Base-by-base conservation (phyloP, 495 filamentous ascomycete species). In the Tuber umbilicatum region DNA sequence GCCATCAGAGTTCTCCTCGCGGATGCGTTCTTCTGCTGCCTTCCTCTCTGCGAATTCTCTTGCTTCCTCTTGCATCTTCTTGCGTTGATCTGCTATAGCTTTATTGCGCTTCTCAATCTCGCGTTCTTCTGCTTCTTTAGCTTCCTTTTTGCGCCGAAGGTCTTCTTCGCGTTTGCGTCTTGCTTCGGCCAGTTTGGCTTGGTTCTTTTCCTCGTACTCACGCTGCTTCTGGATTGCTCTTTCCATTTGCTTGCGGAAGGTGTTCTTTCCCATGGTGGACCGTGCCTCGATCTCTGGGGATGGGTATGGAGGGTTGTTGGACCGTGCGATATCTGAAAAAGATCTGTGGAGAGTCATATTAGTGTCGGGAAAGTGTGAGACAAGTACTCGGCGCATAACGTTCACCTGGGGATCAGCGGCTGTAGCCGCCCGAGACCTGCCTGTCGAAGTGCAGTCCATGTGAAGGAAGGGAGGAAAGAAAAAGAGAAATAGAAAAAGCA, bases 261-360 rank as follows among this genome's bases (percentile, higher is more conserved):
- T 98, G 80, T 97, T 95, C 39, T 90, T 88, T 74, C 92, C 94
- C 96, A 99, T 98, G 86, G 92, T 94, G 42, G 95, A 94, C 72
- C 96, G 93, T 83, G 94, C 92, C 81, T 98, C 94, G 73, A 99
- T 88, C 76, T 97, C 93, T 47, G 90, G 87, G 73, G 91, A 90
- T 0, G 94, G 94, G 84, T 97, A 99, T 0, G 96, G 96, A 12
- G 95, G 93, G 73, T 93, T 90, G 69, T 93, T 92, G 39, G 89
- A 86, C 71, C 90, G 87, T 2, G 95, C 93, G 74, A 98, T 91
- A 69, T 90, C 91, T 55, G 89, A 89, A 68, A 99, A 91, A 31
- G 88, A 86, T 71, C 79, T 81, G 43, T 75, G 38, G 47, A 40
- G 71, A 69, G 45, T 69, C 14, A 41, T 27, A 68, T 79, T 71